A percentile compares a stretch with the other conserved stretches of the same genome.
These are phyloP conservation scores for Dactylellina leptospora DNA, from an alignment of 2,329 filamentous ascomycete species.

Conservation along the genomic window DNA sequence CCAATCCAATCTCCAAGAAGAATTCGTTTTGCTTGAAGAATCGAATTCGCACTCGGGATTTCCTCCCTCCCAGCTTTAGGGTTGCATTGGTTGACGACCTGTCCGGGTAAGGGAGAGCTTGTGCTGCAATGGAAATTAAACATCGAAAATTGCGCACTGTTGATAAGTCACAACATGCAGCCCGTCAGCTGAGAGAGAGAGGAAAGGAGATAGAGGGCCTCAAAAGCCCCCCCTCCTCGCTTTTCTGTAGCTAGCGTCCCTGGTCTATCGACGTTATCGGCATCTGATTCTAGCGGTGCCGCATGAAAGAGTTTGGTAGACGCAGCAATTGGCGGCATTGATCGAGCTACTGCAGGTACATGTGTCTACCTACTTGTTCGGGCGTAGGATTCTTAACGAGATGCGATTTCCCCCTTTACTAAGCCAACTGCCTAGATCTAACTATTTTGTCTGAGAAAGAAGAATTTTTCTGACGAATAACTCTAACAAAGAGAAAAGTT, in stretches of 20 bases:
- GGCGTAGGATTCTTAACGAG: background rate
- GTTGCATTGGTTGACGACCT: slow-evolving; percentile 19
- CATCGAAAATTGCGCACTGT: slow-evolving; percentile 46
- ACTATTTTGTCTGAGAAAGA: no score
- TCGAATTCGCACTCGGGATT: slow-evolving; percentile 21
- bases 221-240: background rate
- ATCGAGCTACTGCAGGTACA: background rate
- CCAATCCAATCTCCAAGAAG: slow-evolving; percentile 16
- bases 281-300: slow-evolving; percentile 8
- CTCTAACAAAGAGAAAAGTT: no score
- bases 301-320: background rate
- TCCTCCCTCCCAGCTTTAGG: slow-evolving; percentile 3
- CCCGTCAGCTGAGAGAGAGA: slow-evolving; percentile 24
- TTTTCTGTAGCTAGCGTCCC: slow-evolving; percentile 2
- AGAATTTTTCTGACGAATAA: no score
- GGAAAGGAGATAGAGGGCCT: background rate
- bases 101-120: slow-evolving; percentile 18
- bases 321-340: background rate
- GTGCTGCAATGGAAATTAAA: slow-evolving; percentile 47
- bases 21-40: slow-evolving; percentile 5
- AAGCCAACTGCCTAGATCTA: no score
- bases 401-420: no score
- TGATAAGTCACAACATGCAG: slow-evolving; percentile 30
- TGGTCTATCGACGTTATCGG: slow-evolving; percentile 19
- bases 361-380: slow-evolving; percentile 6